Evolutionary conservation across 371 early-diverging fungal genomes (phyloP).

Genomic region (Syncephalis plumigaleata): DNA sequence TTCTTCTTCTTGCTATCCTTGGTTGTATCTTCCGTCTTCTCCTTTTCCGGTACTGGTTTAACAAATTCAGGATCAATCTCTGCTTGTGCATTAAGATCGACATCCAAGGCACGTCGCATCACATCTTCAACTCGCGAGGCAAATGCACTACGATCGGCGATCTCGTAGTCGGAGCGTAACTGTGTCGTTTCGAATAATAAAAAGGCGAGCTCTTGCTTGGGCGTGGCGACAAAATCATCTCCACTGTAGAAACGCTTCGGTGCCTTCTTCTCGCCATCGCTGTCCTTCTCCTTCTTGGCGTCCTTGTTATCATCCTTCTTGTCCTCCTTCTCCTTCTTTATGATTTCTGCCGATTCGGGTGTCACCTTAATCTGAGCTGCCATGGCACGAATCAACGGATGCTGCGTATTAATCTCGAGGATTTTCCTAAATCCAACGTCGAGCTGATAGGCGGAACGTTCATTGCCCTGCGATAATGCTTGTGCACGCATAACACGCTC

Average conservation of each 20-base stretch:
- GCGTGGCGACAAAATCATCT: too few relatives aligned
- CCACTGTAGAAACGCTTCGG: conserved; percentile 1
- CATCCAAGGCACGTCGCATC: not conserved
- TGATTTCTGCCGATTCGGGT: conserved; percentile 9
- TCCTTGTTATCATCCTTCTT: conserved; percentile 9
- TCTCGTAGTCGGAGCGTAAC: conserved; percentile 4
- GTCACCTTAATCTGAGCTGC: conserved; percentile 22
- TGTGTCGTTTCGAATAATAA: conserved; percentile 2
- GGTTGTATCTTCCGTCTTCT: conserved; percentile 14
- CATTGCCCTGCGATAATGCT: conserved; percentile 28
- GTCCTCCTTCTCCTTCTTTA: conserved; percentile 10
- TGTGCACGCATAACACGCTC: conserved; percentile 34
- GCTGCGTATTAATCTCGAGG: conserved; percentile 73
- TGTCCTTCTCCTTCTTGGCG: conserved; percentile 8
- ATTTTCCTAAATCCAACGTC: conserved; percentile 33
- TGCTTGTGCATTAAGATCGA: not conserved
- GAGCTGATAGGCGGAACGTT: conserved; percentile 31
- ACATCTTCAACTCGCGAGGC: conserved; percentile 3
- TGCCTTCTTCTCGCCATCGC: too few relatives aligned
- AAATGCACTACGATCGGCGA: conserved; percentile 3
- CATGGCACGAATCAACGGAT: conserved; percentile 39
- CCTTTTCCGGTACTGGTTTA: conserved; percentile 28
- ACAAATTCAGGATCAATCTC: conserved; percentile 4
- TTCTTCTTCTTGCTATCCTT: conserved; percentile 10
- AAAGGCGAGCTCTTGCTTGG: conserved; percentile 2